phyloP scores from a whole-genome alignment of 805 yeast genomes.

The Grigorovia humatica region DNA sequence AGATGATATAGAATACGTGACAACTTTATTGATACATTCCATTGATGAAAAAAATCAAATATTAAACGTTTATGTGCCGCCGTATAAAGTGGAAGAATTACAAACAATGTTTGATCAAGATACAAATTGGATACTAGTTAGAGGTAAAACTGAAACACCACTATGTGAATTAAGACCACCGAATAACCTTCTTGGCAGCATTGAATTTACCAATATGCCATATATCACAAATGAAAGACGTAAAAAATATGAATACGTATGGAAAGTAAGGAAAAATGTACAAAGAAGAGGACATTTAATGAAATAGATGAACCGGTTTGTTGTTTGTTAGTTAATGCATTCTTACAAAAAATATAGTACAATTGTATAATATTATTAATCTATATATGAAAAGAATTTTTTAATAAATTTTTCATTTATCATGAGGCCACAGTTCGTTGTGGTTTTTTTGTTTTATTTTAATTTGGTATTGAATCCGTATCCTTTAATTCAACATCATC shows the following conservation, averaged over 20 bases:
- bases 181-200: constrained; percentile 7
- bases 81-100: constrained; percentile 4
- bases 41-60: constrained; percentile 32
- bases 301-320: constrained; percentile 6
- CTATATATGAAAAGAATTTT: not conserved
- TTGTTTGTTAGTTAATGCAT: too few species aligned
- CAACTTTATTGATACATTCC: constrained; percentile 56
- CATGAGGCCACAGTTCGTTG: too few species aligned
- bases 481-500: constrained; percentile 28
- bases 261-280: constrained; percentile 50
- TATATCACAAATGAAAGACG: constrained; percentile 33
- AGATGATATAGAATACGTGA: constrained; percentile 7
- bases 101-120: constrained; percentile 7
- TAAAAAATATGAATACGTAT: constrained; percentile 41
- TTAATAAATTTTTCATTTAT: too few species aligned
- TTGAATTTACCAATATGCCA: constrained; percentile 24
- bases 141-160: constrained; percentile 63
- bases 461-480: constrained; percentile 1
- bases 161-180: constrained; percentile 38
- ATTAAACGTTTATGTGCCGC: constrained; percentile 51
- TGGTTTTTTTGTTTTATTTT: not conserved
- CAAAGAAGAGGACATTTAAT: constrained; percentile 34
- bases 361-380: not conserved
- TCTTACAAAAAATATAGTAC: not conserved
- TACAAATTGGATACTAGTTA: constrained; percentile 34